Evolutionary conservation across 768 basidiomycete species (phyloP).

Genomic region (Boletus pseudopeckii): DNA sequence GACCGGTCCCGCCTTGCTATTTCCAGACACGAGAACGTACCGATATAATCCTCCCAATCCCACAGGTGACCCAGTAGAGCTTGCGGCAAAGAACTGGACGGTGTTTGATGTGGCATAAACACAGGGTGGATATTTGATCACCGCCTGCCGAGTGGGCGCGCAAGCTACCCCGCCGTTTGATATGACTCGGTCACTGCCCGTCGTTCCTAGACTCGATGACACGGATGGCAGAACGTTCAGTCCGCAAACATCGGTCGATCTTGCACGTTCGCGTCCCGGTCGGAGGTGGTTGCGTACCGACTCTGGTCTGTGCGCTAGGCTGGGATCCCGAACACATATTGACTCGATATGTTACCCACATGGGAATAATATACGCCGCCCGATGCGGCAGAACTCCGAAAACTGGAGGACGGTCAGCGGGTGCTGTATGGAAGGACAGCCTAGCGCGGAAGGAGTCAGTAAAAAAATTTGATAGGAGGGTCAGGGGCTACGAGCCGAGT

Average conservation of each 20-base stretch:
- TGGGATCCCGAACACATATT: constrained; percentile 53
- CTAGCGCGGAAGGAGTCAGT: constrained; percentile 31
- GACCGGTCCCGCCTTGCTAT: constrained; percentile 38
- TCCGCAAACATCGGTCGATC: constrained; percentile 42
- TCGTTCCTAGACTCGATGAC: constrained; percentile 43
- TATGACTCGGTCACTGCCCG: constrained; percentile 22
- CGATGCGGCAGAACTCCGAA: constrained; percentile 26
- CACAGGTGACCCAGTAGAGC: constrained; percentile 38
- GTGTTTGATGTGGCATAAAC: constrained; percentile 55
- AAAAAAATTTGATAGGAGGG: too few species aligned
- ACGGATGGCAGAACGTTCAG: constrained; percentile 43
- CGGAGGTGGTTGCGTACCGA: constrained; percentile 64
- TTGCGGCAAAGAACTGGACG: constrained; percentile 67
- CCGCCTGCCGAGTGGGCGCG: neutral
- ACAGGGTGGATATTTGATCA: constrained; percentile 45
- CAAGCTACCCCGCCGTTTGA: neutral
- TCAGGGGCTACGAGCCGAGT: constrained; percentile 20
- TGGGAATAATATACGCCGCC: constrained; percentile 46
- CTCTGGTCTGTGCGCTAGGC: constrained; percentile 56
- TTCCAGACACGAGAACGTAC: constrained; percentile 46
- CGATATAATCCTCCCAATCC: constrained; percentile 58
- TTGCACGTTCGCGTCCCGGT: constrained; percentile 40
- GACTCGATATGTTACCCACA: constrained; percentile 46
- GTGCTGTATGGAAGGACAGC: constrained; percentile 41
- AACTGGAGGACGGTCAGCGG: constrained; percentile 34